phyloP scores from a whole-genome alignment of 1,284 basidiomycete species.

The Tylopilus sp. region DNA sequence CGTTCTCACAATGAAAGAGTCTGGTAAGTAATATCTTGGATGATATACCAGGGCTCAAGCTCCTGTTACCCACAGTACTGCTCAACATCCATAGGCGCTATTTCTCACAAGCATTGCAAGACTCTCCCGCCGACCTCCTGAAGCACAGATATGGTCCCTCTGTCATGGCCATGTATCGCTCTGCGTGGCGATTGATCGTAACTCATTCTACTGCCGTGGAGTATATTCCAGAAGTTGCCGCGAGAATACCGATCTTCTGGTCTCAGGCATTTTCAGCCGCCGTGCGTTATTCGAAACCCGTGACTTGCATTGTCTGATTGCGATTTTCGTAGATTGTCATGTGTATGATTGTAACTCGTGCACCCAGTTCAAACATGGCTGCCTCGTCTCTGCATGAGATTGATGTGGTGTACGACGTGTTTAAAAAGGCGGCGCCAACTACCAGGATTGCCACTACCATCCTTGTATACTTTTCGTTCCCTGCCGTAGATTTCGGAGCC shows the following conservation, averaged over 20 bases:
- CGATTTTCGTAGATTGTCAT: conserved; percentile 65
- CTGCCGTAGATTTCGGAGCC: not conserved
- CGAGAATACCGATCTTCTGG: conserved; percentile 66
- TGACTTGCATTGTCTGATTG: conserved; percentile 7
- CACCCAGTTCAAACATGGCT: conserved; percentile 67
- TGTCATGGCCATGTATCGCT: conserved; percentile 76
- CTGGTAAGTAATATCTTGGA: conserved; percentile 53
- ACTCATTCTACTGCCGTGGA: conserved; percentile 56
- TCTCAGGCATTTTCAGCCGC: conserved; percentile 70
- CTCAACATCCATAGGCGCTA: conserved; percentile 76
- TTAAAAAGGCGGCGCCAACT: conserved; percentile 61
- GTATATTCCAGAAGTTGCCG: conserved; percentile 51
- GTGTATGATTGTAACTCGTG: conserved; percentile 70
- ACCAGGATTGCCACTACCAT: conserved; percentile 62
- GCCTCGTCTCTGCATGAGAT: conserved; percentile 68
- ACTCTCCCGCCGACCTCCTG: conserved; percentile 65
- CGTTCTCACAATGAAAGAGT: conserved; percentile 66
- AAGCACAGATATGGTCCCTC: conserved; percentile 74
- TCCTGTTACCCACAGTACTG: conserved; percentile 54
- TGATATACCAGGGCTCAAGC: conserved; percentile 9
- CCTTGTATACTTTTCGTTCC: conserved; percentile 52
- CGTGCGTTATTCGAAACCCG: conserved; percentile 52
- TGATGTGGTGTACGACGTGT: conserved; percentile 59
- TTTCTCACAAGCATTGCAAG: conserved; percentile 73
- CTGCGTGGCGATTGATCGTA: conserved; percentile 72